Conservation (phyloP, 352 stramenopile species). For the Lagenidium sp. region DNA sequence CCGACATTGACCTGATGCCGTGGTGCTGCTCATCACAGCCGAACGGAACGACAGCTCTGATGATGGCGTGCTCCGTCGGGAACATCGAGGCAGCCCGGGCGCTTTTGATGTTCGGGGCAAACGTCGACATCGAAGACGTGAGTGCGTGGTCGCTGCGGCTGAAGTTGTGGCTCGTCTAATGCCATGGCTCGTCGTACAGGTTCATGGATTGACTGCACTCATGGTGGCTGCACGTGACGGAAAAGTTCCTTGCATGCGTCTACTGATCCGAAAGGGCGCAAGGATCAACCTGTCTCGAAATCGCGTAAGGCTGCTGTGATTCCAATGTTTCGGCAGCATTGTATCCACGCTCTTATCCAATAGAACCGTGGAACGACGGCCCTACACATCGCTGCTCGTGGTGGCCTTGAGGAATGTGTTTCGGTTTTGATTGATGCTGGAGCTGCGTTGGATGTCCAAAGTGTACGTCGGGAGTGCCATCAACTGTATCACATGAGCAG, state of each 20-base stretch:
- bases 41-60: constrained; percentile 68
- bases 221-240: constrained; percentile 75
- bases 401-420: constrained; percentile 67
- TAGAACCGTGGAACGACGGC: constrained; percentile 77
- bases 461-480: too few relatives aligned
- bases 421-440: constrained; percentile 58
- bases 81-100: constrained; percentile 77
- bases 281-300: constrained; percentile 79
- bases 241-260: constrained; percentile 47
- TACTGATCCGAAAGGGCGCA: constrained; percentile 73
- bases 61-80: constrained; percentile 80
- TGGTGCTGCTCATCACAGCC: constrained; percentile 28
- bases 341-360: not conserved
- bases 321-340: constrained; percentile 1
- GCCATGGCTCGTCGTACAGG: too few relatives aligned
- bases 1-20: too few relatives aligned
- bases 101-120: constrained; percentile 79
- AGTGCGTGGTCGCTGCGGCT: too few relatives aligned
- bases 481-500: too few relatives aligned
- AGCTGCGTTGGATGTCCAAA: constrained; percentile 65
- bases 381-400: constrained; percentile 69
- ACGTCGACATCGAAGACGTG: constrained; percentile 80
- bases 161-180: too few relatives aligned
- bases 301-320: constrained; percentile 28
- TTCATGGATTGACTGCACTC: constrained; percentile 73